Evolutionary conservation across 2,329 filamentous ascomycete species (phyloP), one percentile per base, ranked within the genome.

Genomic region (Pezicula radicicola): DNA sequence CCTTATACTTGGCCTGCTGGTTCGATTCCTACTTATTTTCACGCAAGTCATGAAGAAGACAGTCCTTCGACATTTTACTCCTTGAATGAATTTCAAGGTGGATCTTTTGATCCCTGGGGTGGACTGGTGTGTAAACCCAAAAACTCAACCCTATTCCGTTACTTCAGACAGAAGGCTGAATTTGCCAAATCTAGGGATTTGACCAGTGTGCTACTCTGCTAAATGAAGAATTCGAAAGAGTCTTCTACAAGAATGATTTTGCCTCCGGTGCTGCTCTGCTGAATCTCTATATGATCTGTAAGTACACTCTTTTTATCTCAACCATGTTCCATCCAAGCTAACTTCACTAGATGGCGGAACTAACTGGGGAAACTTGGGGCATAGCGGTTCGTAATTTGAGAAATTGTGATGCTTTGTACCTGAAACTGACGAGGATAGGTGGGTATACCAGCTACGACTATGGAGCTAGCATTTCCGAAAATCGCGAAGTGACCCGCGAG

Each of bases 301-400:
- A 53, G 58, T 56, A 18, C 33, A 18, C 6, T 13, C 30, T 9
- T 19, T 19, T 3, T 27, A 39, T 2, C 28, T 21, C 19, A 5
- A 21, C 7, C 8, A 30, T 7, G 40, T 19, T 55, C 40, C 33
- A 2, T 33, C 15, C 81, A 79, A 84, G 79, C 1, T 60, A n/a
- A 60, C 45, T 41, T 46, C 10, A 30, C 89, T 18, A 64, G 62
- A 79, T 58, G 89, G 89, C 13, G 89, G 89, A 6, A 92, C 89
- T 0, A 94, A 93, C 64, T 93, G 89, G 89, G 89, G 89, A 0
- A 92, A 91, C 55, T 68, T 90, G 4, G 87, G 88, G 0, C 82
- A 90, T 25, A 25, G 25, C 25, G 25, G 25, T 25, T 25, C 25
- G 25, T 25, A 25, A 25, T 25, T 25, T 25, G 25, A 7, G 25